A percentile compares a stretch with the other conserved stretches of the same genome.
phyloP scores from a whole-genome alignment of 2,329 filamentous ascomycete species.

The Rutstroemia sp. region DNA sequence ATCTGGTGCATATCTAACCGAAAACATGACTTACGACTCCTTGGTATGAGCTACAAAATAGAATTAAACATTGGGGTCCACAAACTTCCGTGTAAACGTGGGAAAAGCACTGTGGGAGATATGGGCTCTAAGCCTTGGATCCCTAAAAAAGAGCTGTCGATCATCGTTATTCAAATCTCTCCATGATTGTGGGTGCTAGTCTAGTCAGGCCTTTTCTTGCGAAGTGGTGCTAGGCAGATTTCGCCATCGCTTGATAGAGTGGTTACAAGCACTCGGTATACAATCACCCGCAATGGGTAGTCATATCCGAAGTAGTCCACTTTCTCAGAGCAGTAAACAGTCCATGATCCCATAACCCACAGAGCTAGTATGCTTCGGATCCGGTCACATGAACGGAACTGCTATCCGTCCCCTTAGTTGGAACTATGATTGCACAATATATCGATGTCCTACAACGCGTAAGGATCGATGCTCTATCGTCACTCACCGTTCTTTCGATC shows the following conservation, averaged over 20 bases:
- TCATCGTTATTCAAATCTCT: neutral
- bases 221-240: neutral
- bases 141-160: neutral
- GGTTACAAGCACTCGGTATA: neutral
- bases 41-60: neutral
- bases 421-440: neutral
- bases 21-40: neutral
- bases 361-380: neutral
- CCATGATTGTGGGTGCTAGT: constrained; percentile 1
- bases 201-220: neutral
- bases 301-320: constrained; percentile 7
- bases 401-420: neutral
- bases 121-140: neutral
- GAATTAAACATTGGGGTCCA: neutral
- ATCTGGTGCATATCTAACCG: neutral
- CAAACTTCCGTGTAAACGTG: neutral
- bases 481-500: neutral
- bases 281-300: constrained; percentile 3
- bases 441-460: neutral
- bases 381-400: constrained; percentile 8
- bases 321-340: neutral
- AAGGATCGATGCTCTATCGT: neutral
- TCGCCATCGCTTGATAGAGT: neutral
- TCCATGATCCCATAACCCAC: neutral
- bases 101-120: neutral